Evolutionary conservation across 306 rosid genomes (phyloP).

Genomic region (Vigna angularis): DNA sequence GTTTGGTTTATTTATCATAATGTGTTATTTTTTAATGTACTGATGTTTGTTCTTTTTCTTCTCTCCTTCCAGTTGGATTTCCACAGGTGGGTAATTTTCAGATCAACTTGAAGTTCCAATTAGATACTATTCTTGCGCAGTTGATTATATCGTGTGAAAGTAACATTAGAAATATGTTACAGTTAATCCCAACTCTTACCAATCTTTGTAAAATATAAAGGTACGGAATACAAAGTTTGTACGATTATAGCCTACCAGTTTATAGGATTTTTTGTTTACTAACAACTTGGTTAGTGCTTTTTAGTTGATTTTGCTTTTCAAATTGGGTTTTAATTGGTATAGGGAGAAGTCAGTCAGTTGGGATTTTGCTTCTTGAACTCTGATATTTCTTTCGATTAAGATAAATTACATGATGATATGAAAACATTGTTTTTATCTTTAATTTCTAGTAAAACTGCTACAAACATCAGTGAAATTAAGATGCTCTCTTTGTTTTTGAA

Average conservation of each 20-base stretch:
- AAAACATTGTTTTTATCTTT: neutral
- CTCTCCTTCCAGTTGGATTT: conserved; percentile 59
- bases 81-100: conserved; percentile 77
- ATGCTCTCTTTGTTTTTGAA: neutral
- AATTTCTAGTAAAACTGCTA: neutral
- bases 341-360: conserved; percentile 17
- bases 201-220: conserved; percentile 15
- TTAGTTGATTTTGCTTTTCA: neutral
- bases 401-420: conserved; percentile 18
- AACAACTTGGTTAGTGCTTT: neutral
- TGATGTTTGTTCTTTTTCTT: conserved; percentile 37
- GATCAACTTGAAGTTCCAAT: conserved; percentile 44
- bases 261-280: conserved; percentile 14
- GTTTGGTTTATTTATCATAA: conserved; percentile 34
- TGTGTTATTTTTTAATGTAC: conserved; percentile 37
- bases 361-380: conserved; percentile 19
- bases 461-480: conserved; percentile 2
- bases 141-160: conserved; percentile 34
- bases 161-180: conserved; percentile 3
- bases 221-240: conserved; percentile 14
- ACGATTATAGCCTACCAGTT: neutral
- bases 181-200: conserved; percentile 3
- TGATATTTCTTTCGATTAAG: conserved; percentile 17
- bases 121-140: conserved; percentile 40
- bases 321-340: conserved; percentile 12